Evolutionary conservation across 2,329 filamentous ascomycete species (phyloP).

Genomic region (Alternaria consortialis): DNA sequence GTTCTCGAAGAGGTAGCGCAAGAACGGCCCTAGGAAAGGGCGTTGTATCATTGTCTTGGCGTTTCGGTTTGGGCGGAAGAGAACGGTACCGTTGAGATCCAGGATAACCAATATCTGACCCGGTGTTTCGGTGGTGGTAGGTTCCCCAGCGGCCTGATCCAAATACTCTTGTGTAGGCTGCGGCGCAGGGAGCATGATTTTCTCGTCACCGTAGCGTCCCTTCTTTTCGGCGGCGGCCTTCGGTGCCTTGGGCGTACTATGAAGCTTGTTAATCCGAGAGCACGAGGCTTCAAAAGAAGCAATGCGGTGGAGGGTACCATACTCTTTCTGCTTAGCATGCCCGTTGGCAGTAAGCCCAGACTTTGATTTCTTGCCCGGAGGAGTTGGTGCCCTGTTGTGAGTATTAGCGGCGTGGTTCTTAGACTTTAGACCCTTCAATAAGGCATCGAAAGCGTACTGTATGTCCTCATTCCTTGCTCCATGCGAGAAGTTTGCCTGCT

Average conservation of each 20-base stretch:
- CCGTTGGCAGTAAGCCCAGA: slow-evolving; percentile 21
- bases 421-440: slow-evolving; percentile 17
- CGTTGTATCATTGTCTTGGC: slow-evolving; percentile 68
- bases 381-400: slow-evolving; percentile 26
- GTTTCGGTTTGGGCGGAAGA: slow-evolving; percentile 69
- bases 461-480: slow-evolving; percentile 25
- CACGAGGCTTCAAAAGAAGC: neutral
- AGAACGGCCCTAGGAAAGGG: slow-evolving; percentile 72
- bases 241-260: slow-evolving; percentile 18
- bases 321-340: slow-evolving; percentile 28
- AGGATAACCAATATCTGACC: slow-evolving; percentile 81
- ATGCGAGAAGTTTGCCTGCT: slow-evolving; percentile 19
- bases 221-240: slow-evolving; percentile 21
- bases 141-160: slow-evolving; percentile 56
- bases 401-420: slow-evolving; percentile 27
- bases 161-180: slow-evolving; percentile 69
- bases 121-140: slow-evolving; percentile 52
- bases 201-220: slow-evolving; percentile 31
- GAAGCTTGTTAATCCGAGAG: slow-evolving; percentile 34
- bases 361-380: slow-evolving; percentile 24
- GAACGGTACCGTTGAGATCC: slow-evolving; percentile 91
- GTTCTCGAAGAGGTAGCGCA: slow-evolving; percentile 75
- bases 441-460: slow-evolving; percentile 33
- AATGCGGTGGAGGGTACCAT: slow-evolving; percentile 25
- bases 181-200: slow-evolving; percentile 61